Conservation (phyloP, 2,329 filamentous ascomycete species). For the Phyllosticta capitalensis region DNA sequence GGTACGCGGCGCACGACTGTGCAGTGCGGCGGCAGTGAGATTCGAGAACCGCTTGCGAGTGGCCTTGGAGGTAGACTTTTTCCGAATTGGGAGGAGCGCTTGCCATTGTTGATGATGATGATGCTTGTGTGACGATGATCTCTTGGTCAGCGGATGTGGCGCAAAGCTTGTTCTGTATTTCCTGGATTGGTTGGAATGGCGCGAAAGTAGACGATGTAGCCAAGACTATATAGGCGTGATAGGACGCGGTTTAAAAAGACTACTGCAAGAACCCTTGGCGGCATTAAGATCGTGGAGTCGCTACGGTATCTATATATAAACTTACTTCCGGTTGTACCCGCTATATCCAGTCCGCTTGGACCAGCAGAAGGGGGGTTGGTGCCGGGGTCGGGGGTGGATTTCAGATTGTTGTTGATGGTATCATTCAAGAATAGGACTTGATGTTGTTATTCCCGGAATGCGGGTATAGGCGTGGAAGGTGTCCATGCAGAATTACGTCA, state of each 20-base stretch:
- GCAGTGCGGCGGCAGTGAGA: slow-evolving; percentile 38
- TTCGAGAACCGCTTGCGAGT: slow-evolving; percentile 28
- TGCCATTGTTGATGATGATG: background rate
- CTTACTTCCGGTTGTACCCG: background rate
- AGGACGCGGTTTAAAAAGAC: background rate
- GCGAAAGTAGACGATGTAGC: background rate
- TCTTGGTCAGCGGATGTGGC: background rate
- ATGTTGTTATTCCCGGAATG: too few species aligned
- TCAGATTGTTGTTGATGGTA: background rate
- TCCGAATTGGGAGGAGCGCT: background rate
- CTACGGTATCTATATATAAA: background rate
- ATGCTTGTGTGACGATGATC: background rate
- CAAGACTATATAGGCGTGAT: background rate
- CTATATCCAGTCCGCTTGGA: background rate
- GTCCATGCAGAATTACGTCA: too few species aligned
- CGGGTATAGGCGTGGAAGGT: too few species aligned
- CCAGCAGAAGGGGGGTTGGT: background rate
- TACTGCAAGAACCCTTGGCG: background rate
- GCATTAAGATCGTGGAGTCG: background rate
- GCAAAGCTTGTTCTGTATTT: background rate
- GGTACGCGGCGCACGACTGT: slow-evolving; percentile 33
- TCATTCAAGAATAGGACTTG: too few species aligned
- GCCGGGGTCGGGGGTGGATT: background rate
- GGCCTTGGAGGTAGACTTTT: slow-evolving; percentile 30
- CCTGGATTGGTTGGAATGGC: background rate